A percentile compares a stretch with the other conserved stretches of the same genome.
phyloP scores from a whole-genome alignment of 768 basidiomycete genomes.

The Cystobasidium onofrii region DNA sequence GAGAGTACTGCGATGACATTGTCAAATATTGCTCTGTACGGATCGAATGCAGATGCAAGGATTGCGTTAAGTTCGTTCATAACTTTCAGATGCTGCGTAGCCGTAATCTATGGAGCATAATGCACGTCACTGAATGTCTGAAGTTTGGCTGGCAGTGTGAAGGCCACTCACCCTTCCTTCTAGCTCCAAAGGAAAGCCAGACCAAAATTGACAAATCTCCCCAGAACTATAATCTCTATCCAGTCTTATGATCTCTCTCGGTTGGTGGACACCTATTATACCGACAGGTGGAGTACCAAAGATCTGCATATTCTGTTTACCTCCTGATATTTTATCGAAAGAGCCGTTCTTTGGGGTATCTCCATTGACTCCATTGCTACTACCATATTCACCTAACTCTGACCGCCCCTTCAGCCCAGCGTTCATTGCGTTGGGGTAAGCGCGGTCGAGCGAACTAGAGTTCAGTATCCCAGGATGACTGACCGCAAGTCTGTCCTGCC shows the following conservation, averaged over 20 bases:
- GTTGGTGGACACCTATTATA: conserved; percentile 77
- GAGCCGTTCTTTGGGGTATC: too few species aligned
- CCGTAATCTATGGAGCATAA: conserved; percentile 60
- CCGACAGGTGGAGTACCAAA: conserved; percentile 67
- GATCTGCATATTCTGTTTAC: conserved; percentile 3
- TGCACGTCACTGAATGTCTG: background rate
- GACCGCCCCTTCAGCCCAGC: background rate
- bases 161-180: conserved; percentile 70
- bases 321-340: background rate
- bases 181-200: conserved; percentile 80
- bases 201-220: conserved; percentile 83
- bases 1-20: conserved; percentile 70
- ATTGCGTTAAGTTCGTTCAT: conserved; percentile 83
- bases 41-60: conserved; percentile 76
- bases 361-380: background rate
- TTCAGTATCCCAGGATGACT: background rate
- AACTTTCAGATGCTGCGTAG: conserved; percentile 78
- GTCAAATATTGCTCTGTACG: conserved; percentile 63
- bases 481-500: background rate
- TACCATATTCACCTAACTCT: background rate
- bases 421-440: background rate
- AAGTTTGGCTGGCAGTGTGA: too few species aligned
- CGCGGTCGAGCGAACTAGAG: background rate
- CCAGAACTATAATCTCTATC: conserved; percentile 88
- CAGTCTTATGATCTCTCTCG: conserved; percentile 80